Evolutionary conservation across 2,329 filamentous ascomycete genomes (phyloP), one percentile per base, ranked within the genome.

Genomic region (Chaetomiaceae sp.): DNA sequence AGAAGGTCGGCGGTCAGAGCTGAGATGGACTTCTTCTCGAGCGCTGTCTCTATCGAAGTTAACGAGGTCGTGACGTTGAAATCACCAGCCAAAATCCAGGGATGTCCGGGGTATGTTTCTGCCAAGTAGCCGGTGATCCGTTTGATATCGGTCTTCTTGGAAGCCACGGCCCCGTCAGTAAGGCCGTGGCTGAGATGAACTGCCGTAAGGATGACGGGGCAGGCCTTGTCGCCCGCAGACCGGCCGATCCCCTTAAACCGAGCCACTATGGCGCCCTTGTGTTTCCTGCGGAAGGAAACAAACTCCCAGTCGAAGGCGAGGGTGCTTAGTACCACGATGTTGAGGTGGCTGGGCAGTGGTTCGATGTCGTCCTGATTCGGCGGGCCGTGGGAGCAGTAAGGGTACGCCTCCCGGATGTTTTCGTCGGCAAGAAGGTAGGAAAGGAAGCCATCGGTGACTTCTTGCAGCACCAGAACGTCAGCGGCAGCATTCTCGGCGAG

Each of bases 401-500:
- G 68, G 52, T 81, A 84, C 2, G 60, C 63, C 10, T 61, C 53
- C 22, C 69, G 68, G 19, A 84, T 65, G 2, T 62, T 56, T 2
- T 63, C 48, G 45, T 76, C 60, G 3, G 58, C 56, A 2, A 84
- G 71, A 1, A 86, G 64, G 47, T 70, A 72, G 0, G 70, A 68
- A 0, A 86, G 69, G 49, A 84, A 83, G 33, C 77, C 70, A 50
- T 84, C 80, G 0, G 79, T 82, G 1, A 84, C 76, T 62, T 84
- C 82, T 58, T 85, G 73, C 5, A 86, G 67, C 3, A 77, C 65
- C 8, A 78, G 53, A 3, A 76, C 61, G 46, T 78, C 74, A 7
- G 75, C 65, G 1, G 57, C 48, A 3, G 72, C 72, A 7, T 62
- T 59, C 4, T 58, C 45, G 0, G 68, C 67, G 4, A 77, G 56